Conservation (phyloP, 2,329 filamentous ascomycete species). For the Colletotrichum gigasporum region DNA sequence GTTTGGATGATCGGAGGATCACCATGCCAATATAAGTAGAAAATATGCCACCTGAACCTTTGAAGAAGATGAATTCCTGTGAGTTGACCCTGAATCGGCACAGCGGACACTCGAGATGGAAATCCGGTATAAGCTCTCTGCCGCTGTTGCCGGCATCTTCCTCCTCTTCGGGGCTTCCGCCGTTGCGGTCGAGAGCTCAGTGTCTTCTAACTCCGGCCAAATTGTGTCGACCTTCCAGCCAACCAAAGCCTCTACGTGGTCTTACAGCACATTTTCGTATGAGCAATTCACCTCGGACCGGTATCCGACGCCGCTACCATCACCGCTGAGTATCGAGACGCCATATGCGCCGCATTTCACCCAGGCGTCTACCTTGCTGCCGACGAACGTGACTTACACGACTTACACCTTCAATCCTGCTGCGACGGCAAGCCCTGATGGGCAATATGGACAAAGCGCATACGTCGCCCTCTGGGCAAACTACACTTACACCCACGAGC, state of each 20-base stretch:
- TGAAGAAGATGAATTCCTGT: no score
- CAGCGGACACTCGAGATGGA: no score
- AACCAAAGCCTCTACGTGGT: neutral
- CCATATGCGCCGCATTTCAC: slow-evolving; percentile 10
- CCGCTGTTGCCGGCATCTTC: neutral
- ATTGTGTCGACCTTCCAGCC: no score
- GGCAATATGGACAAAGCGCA: slow-evolving; percentile 42
- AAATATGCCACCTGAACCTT: no score
- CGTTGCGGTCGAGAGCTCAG: neutral
- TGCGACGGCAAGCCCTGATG: slow-evolving; percentile 24
- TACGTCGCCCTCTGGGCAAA: slow-evolving; percentile 46
- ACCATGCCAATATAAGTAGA: neutral
- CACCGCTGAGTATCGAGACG: neutral
- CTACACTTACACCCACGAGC: slow-evolving; percentile 53
- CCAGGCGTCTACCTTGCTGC: neutral
- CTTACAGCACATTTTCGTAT: slow-evolving; percentile 10
- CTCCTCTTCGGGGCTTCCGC: neutral
- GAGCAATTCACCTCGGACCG: slow-evolving; percentile 1
- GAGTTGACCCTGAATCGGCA: no score
- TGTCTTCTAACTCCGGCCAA: neutral
- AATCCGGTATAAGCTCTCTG: no score
- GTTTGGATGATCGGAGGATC: no score
- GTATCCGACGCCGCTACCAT: neutral
- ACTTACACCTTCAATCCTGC: neutral
- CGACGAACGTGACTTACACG: slow-evolving; percentile 9